These are phyloP conservation scores for Serendipita sp. DNA, from an alignment of 768 basidiomycete genomes.

Conservation along the genomic window DNA sequence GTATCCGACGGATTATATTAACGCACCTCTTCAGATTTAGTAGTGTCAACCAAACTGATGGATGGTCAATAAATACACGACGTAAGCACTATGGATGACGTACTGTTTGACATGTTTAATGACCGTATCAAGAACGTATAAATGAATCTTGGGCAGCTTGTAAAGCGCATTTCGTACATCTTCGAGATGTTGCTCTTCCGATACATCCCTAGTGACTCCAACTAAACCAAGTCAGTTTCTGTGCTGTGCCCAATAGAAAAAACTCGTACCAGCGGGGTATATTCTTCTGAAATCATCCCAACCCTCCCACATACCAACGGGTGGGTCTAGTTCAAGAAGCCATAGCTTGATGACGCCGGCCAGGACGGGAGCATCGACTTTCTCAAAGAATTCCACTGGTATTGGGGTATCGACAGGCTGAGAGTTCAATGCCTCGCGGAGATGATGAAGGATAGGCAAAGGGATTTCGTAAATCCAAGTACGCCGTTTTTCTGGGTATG, in stretches of 20 bases:
- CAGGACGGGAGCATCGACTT: conserved; percentile 74
- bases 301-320: conserved; percentile 67
- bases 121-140: conserved; percentile 64
- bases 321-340: conserved; percentile 82
- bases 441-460: conserved; percentile 62
- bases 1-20: neutral
- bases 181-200: conserved; percentile 44
- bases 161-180: conserved; percentile 47
- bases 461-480: conserved; percentile 89
- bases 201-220: conserved; percentile 30
- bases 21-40: conserved; percentile 21
- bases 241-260: neutral
- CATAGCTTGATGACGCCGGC: conserved; percentile 79
- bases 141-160: conserved; percentile 59
- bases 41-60: conserved; percentile 49
- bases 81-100: conserved; percentile 16
- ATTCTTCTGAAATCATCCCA: conserved; percentile 83
- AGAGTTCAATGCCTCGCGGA: conserved; percentile 70
- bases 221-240: neutral
- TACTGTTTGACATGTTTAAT: conserved; percentile 61
- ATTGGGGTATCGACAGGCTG: conserved; percentile 34
- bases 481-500: conserved; percentile 58
- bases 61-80: neutral
- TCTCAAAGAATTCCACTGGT: conserved; percentile 39
- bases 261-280: conserved; percentile 48